phyloP scores from a whole-genome alignment of 2,329 filamentous ascomycete genomes.

The Colletotrichum lini region DNA sequence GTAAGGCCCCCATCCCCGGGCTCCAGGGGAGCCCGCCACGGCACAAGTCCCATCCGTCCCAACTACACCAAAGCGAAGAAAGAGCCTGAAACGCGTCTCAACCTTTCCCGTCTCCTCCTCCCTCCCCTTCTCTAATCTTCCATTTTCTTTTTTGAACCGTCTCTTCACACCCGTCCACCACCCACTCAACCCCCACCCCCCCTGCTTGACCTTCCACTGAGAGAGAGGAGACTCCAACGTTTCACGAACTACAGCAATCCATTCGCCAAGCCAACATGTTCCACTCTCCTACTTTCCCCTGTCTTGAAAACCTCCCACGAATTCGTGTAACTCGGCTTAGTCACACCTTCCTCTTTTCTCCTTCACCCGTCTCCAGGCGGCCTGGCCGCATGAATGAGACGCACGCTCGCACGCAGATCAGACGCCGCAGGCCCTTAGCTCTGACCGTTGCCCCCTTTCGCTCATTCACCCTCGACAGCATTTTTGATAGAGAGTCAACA shows the following conservation, averaged over 20 bases:
- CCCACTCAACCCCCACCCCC: too few species aligned
- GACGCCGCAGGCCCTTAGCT: slow-evolving; percentile 15
- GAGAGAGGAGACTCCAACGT: background rate
- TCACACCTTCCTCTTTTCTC: background rate
- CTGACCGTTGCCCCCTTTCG: background rate
- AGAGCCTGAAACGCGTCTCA: slow-evolving; percentile 17
- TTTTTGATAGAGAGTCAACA: background rate
- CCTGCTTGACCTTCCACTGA: background rate
- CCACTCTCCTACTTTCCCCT: background rate
- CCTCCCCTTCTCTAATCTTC: background rate
- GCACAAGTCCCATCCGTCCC: slow-evolving; percentile 7
- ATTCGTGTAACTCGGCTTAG: background rate
- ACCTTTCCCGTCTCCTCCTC: background rate
- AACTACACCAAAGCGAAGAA: background rate
- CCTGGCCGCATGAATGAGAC: slow-evolving; percentile 6
- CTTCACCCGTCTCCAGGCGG: background rate
- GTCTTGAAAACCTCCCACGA: background rate
- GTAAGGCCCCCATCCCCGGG: too few species aligned
- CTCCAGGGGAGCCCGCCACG: background rate
- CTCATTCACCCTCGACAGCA: background rate
- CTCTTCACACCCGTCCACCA: background rate
- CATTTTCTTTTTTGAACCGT: background rate
- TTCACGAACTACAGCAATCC: background rate
- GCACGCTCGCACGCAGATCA: slow-evolving; percentile 15
- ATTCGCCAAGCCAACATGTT: background rate